phyloP scores from a whole-genome alignment of 2,329 filamentous ascomycete genomes.

The Trichoderma hamatum region DNA sequence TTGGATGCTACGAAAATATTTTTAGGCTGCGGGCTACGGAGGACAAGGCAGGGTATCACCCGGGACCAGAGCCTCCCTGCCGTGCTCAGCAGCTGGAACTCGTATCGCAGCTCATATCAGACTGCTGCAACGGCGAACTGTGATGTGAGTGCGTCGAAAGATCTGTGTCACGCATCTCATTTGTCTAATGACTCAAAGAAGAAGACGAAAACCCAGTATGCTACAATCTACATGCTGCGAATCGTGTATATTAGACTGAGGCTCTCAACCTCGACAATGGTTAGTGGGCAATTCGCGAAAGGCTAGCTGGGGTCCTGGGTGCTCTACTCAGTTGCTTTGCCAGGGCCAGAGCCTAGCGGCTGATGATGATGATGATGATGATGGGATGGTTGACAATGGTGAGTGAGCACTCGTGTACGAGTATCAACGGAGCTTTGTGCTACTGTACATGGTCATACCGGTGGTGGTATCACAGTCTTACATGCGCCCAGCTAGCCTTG shows the following conservation, averaged over 20 bases:
- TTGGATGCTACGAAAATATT: not conserved
- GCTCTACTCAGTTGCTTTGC: not conserved
- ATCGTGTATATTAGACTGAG: not conserved
- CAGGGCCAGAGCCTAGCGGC: conserved; percentile 12
- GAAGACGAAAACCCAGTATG: not conserved
- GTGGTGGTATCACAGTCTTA: not conserved
- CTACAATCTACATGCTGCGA: not conserved
- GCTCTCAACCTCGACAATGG: not conserved
- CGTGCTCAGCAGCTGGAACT: not conserved
- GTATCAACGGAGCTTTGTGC: not conserved
- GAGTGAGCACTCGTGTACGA: conserved; percentile 1
- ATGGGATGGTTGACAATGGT: not conserved
- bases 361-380: not conserved
- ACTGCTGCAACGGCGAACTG: not conserved
- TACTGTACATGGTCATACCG: not conserved
- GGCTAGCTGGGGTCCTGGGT: not conserved
- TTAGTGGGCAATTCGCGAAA: not conserved
- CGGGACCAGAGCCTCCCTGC: not conserved
- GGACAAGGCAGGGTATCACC: conserved; percentile 5
- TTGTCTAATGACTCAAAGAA: not conserved
- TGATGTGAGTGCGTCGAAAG: not conserved
- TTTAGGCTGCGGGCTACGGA: not conserved
- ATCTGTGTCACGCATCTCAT: not conserved
- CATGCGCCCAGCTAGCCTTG: not conserved
- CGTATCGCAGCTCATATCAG: not conserved